Base-by-base conservation (phyloP, 1,284 basidiomycete species). In the Porphyrellus sp. region DNA sequence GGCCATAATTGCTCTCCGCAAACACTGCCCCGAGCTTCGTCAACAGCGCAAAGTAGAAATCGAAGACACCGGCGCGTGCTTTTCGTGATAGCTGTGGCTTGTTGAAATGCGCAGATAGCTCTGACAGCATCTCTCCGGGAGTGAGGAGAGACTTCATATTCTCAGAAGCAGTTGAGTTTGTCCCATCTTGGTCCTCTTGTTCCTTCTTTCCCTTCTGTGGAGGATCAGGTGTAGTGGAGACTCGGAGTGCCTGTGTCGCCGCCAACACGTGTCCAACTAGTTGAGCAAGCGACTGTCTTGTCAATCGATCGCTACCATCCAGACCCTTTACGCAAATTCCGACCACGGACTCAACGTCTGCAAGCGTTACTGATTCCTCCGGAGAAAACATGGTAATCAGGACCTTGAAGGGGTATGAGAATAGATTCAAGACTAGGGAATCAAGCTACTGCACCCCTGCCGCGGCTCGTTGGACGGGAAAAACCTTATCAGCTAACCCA, bases 201-300 rank as follows among this genome's bases (percentile, higher is more conserved):
- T 82, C 82, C 59, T 86, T 87, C 70, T 84, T 86, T 30, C 72
- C 74, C 67, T 87, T 89, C 62, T 82, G 82, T 8, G 76, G 62
- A 4, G 79, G 70, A 55, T 83, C 79, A n/a, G 69, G 68, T 8
- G 69, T 60, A 33, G 77, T 62, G 5, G 80, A 66, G 1, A 77
- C 74, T 23, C 88, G 82, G 52, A 89, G 85, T 2, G 83, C 76
- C 67, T 99, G 96, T 0, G 93, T 94, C 0, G 84, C 83, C 0
- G 93, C 85, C 2, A 99, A 82, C 34, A 98, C 72, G 60, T 91
- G 86, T 0, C 93, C 93, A 0, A 89, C 81, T 12, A 98, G 79
- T 45, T 84, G 82, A 8, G 92, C 83, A 20, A 96, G 79, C 0
- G 89, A 78, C 41, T 84, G 81, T 15, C 93, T 83, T 0, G 96